Conservation (phyloP, 23 red algal species). For the Gracilaria domingensis region DNA sequence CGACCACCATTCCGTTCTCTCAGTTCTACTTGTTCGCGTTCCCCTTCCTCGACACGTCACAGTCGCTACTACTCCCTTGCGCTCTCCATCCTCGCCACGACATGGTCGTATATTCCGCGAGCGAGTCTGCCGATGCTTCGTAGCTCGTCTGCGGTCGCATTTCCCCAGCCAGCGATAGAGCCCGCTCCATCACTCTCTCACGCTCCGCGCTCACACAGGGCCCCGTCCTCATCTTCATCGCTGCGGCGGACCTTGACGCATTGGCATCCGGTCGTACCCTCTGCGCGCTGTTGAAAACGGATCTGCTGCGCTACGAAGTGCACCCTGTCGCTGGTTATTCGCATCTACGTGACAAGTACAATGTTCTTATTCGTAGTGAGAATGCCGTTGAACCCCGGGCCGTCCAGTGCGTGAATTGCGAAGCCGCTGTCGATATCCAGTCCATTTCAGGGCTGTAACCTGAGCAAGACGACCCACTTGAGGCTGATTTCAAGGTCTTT, state of each 20-base stretch:
- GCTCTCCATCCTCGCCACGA: neutral
- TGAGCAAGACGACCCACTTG: constrained; percentile 15
- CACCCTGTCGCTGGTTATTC: constrained; percentile 85
- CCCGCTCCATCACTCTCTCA: constrained; percentile 24
- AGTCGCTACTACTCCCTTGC: too few relatives aligned
- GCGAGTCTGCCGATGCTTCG: constrained; percentile 50
- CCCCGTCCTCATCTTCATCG: constrained; percentile 87
- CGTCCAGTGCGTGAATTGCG: constrained; percentile 82
- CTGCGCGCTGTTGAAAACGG: constrained; percentile 73
- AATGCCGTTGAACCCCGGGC: constrained; percentile 67
- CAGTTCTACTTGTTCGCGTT: too few relatives aligned
- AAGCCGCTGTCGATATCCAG: constrained; percentile 81
- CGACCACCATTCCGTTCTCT: too few relatives aligned
- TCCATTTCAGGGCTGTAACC: constrained; percentile 28
- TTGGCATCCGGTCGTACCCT: constrained; percentile 78
- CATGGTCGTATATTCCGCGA: constrained; percentile 46
- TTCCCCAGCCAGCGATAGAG: neutral
- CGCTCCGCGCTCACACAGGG: constrained; percentile 44
- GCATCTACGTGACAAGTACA: constrained; percentile 70
- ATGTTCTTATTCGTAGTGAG: constrained; percentile 36
- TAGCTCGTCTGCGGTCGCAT: constrained; percentile 48
- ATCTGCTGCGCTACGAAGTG: constrained; percentile 89
- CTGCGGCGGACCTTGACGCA: constrained; percentile 79
- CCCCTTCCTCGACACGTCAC: too few relatives aligned
- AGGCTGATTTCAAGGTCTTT: constrained; percentile 65